A percentile compares a stretch with the other conserved stretches of the same genome.
phyloP scores from a whole-genome alignment of 1,284 basidiomycete species.

The Rhodotorula sp. region DNA sequence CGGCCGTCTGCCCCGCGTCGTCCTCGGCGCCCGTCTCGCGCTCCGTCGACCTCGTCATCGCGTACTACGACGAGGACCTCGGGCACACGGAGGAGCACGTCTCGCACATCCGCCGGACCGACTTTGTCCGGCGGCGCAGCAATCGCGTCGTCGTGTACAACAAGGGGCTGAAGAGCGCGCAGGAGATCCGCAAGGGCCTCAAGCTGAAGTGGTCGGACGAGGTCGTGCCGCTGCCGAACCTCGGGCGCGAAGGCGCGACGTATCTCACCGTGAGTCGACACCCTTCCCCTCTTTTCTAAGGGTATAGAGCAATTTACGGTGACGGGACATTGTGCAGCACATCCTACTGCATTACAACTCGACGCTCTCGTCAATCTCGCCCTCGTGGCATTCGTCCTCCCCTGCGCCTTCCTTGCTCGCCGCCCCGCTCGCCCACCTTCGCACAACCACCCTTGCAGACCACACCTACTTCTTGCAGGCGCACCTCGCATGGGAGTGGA shows the following conservation, averaged over 20 bases:
- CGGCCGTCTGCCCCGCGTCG: conserved; percentile 18
- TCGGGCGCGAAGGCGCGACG: conserved; percentile 45
- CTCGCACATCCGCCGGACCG: conserved; percentile 4
- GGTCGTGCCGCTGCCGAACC: conserved; percentile 40
- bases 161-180: conserved; percentile 24
- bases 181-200: conserved; percentile 19
- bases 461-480: conserved; percentile 52
- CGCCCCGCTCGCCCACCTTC: not conserved
- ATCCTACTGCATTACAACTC: conserved; percentile 38
- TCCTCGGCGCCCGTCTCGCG: not conserved
- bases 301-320: no score
- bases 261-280: conserved; percentile 39
- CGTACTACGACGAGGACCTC: conserved; percentile 37
- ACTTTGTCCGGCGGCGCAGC: conserved; percentile 8
- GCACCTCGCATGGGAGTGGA: conserved; percentile 51
- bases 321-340: no score
- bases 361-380: conserved; percentile 12
- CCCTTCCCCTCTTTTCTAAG: no score
- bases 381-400: not conserved
- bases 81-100: conserved; percentile 12
- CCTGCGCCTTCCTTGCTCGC: not conserved
- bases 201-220: conserved; percentile 20
- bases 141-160: conserved; percentile 36
- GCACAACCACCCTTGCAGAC: conserved; percentile 39
- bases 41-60: conserved; percentile 39